Conservation (phyloP, 2,329 filamentous ascomycete species). For the Rhynchosporium agropyri region DNA sequence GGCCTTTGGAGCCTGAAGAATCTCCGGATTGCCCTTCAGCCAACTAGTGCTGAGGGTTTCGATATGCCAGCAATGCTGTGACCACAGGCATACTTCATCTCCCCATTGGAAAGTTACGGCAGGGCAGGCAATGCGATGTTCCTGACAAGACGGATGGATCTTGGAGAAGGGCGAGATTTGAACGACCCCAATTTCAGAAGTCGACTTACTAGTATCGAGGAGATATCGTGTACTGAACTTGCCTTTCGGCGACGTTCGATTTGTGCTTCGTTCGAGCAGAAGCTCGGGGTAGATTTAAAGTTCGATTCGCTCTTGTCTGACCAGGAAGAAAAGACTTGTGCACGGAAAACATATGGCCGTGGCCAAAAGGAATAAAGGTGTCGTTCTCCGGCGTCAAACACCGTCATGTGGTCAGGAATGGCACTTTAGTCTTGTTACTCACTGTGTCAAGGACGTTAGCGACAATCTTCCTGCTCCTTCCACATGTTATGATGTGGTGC, state of each 20-base stretch:
- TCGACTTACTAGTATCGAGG: conserved; percentile 10
- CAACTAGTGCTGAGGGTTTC: neutral
- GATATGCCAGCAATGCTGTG: neutral
- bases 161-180: conserved; percentile 19
- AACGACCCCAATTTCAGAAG: conserved; percentile 21
- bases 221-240: conserved; percentile 10
- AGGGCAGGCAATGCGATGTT: conserved; percentile 2
- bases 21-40: neutral
- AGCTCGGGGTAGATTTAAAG: conserved; percentile 17
- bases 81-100: neutral
- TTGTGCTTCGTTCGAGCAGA: conserved; percentile 26
- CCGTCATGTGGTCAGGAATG: conserved; percentile 11
- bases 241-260: conserved; percentile 20
- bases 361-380: conserved; percentile 16
- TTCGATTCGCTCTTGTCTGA: conserved; percentile 24
- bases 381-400: conserved; percentile 16
- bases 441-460: neutral
- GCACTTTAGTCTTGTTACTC: conserved; percentile 8
- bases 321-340: conserved; percentile 23
- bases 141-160: conserved; percentile 24
- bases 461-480: conserved; percentile 1
- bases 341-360: conserved; percentile 11
- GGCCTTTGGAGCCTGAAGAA: neutral
- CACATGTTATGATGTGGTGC: neutral
- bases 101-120: conserved; percentile 18